phyloP scores from a whole-genome alignment of 2,329 filamentous ascomycete genomes.

The Cladosporium austrohemisphaericum region DNA sequence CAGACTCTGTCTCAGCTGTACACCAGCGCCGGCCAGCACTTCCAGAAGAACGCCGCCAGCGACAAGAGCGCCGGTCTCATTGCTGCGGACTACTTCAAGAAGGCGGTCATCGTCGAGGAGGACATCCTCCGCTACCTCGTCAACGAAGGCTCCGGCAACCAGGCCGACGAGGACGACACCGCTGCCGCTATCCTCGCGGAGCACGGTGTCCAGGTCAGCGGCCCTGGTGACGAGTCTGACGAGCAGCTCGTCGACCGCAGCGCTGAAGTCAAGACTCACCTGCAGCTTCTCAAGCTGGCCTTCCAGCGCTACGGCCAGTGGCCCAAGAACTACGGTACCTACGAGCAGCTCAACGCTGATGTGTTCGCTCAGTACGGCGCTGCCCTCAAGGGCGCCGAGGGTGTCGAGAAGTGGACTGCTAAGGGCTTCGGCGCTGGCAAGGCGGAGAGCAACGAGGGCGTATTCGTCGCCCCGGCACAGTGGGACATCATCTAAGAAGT shows the following conservation, averaged over 20 bases:
- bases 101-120: conserved; percentile 35
- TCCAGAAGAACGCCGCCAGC: conserved; percentile 35
- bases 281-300: conserved; percentile 37
- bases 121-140: conserved; percentile 30
- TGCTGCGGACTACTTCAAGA: conserved; percentile 39
- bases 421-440: conserved; percentile 46
- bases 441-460: conserved; percentile 41
- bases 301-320: conserved; percentile 43
- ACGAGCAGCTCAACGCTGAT: conserved; percentile 46
- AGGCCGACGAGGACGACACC: conserved; percentile 35
- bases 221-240: conserved; percentile 21
- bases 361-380: conserved; percentile 40
- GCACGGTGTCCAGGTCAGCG: conserved; percentile 32
- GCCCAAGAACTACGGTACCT: conserved; percentile 48
- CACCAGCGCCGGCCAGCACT: conserved; percentile 39
- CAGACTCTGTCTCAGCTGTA: conserved; percentile 50
- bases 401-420: conserved; percentile 48
- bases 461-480: conserved; percentile 31
- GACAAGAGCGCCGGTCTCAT: conserved; percentile 34
- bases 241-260: conserved; percentile 27
- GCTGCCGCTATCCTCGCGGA: conserved; percentile 35
- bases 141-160: conserved; percentile 24
- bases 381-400: conserved; percentile 41
- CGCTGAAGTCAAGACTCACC: conserved; percentile 35
- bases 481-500: conserved; percentile 28